A percentile compares a stretch with the other conserved stretches of the same genome.
phyloP scores from a whole-genome alignment of 2,329 filamentous ascomycete species.

The Davidsoniella virescens region DNA sequence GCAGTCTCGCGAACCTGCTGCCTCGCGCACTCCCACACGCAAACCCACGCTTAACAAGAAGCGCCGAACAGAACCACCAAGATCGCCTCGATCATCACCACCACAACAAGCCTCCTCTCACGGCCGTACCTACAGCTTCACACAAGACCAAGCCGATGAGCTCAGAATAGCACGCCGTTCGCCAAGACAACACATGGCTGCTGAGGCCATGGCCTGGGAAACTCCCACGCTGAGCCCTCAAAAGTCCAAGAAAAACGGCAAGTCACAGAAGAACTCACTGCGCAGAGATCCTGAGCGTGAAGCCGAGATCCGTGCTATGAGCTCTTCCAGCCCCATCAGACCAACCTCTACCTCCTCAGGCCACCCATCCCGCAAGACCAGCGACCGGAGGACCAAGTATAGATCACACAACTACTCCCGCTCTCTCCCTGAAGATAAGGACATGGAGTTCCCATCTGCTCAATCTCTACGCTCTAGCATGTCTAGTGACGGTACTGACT shows the following conservation, averaged over 20 bases:
- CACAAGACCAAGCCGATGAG: constrained; percentile 39
- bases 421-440: constrained; percentile 29
- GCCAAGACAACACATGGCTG: constrained; percentile 2
- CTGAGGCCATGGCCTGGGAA: neutral
- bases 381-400: constrained; percentile 41
- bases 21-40: constrained; percentile 13
- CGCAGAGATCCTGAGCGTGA: constrained; percentile 53
- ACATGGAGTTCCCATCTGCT: constrained; percentile 46
- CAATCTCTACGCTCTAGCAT: constrained; percentile 65
- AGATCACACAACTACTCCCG: constrained; percentile 42
- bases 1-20: constrained; percentile 10
- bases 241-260: constrained; percentile 6
- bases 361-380: constrained; percentile 32
- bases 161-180: constrained; percentile 25
- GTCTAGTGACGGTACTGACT: constrained; percentile 56
- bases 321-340: constrained; percentile 36
- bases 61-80: constrained; percentile 30
- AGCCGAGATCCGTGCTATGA: constrained; percentile 79
- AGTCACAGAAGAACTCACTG: constrained; percentile 1
- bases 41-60: constrained; percentile 23
- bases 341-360: constrained; percentile 45
- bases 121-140: constrained; percentile 43
- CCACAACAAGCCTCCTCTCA: constrained; percentile 19
- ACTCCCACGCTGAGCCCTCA: constrained; percentile 11
- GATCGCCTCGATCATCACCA: constrained; percentile 19